Percentiles rank a stretch among this genome's conserved stretches.
Evolutionary conservation across 176 grass and related monocot genomes (phyloP).

Genomic region (Melocanna baccifera): DNA sequence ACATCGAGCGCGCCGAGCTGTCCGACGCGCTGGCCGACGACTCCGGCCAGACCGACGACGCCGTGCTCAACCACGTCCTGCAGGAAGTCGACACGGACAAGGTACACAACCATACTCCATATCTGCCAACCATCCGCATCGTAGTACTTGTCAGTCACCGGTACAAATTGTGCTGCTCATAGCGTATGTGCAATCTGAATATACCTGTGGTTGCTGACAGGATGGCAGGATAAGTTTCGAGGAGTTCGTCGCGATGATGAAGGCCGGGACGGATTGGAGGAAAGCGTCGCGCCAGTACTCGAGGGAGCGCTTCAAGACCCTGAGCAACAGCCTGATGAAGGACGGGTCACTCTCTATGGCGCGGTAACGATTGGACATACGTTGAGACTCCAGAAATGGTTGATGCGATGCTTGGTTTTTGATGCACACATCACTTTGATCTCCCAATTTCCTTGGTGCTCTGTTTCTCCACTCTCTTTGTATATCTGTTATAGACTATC

Average conservation of each 20-base stretch:
- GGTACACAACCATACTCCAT: neutral
- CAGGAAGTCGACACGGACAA: constrained; percentile 79
- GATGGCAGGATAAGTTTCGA: constrained; percentile 74
- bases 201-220: constrained; percentile 4
- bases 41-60: constrained; percentile 51
- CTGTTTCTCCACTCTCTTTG: neutral
- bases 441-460: neutral
- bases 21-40: constrained; percentile 74
- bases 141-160: neutral
- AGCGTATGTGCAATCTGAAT: neutral
- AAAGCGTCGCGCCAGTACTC: constrained; percentile 97
- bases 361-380: neutral
- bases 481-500: neutral
- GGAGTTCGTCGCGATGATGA: constrained; percentile 95
- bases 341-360: constrained; percentile 54
- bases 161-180: neutral
- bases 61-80: constrained; percentile 62
- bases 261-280: constrained; percentile 87
- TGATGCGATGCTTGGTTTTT: constrained; percentile 40
- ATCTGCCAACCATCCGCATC: neutral
- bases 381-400: neutral
- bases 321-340: constrained; percentile 83
- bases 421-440: neutral
- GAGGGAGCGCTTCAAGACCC: constrained; percentile 72
- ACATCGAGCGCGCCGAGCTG: constrained; percentile 77